These are phyloP conservation scores for Mycena kentingensis DNA, from an alignment of 768 basidiomycete species.

Conservation along the genomic window DNA sequence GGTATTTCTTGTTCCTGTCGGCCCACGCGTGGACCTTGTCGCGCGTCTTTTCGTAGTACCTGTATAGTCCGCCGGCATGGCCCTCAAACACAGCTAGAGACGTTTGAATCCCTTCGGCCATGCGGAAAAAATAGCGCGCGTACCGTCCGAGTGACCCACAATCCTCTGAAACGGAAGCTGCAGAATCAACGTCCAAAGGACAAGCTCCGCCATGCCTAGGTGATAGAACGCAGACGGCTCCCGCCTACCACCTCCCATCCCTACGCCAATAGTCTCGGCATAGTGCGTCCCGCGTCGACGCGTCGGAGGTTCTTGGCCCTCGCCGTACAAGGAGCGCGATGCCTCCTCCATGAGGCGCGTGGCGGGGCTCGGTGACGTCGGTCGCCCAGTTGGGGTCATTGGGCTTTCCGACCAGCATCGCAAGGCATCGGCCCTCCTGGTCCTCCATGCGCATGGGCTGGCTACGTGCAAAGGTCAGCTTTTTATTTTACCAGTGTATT, in stretches of 20 bases:
- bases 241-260: not conserved
- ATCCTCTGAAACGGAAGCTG: not conserved
- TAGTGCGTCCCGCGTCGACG: too few relatives aligned
- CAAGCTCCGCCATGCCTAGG: not conserved
- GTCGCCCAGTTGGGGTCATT: too few relatives aligned
- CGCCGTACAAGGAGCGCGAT: too few relatives aligned
- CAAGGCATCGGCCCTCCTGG: too few relatives aligned
- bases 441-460: too few relatives aligned
- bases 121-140: not conserved
- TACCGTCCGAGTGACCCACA: not conserved
- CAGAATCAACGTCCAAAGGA: not conserved
- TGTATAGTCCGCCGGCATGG: not conserved
- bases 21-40: not conserved
- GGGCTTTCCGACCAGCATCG: too few relatives aligned
- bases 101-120: not conserved
- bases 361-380: too few relatives aligned
- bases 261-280: not conserved
- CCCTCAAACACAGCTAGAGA: not conserved
- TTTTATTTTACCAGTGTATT: too few relatives aligned
- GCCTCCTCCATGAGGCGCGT: too few relatives aligned
- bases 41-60: not conserved
- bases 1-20: not conserved
- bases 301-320: too few relatives aligned
- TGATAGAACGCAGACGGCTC: not conserved
- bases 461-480: too few relatives aligned